Base-by-base conservation (phyloP, 1,284 basidiomycete genomes). In the Naganishia cerealis region DNA sequence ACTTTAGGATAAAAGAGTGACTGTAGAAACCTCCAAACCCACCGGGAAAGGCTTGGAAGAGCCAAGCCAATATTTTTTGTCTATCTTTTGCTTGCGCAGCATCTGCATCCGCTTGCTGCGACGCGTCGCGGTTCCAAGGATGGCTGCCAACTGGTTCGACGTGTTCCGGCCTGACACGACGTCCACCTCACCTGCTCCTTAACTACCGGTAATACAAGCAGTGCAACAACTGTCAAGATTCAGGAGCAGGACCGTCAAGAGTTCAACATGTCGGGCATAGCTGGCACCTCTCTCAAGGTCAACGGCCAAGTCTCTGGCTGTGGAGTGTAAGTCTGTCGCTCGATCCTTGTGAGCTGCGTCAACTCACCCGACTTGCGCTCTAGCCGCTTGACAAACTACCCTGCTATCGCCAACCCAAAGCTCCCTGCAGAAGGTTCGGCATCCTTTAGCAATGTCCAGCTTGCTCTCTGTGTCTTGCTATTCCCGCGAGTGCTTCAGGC, bases 361-460 rank as follows among this genome's bases (percentile, higher is more conserved):
- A 36, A n/a, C 43, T 61, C 43, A 54, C 13, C 21, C 18, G 24
- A 24, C 29, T 36, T 55, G 21, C 38, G n/a, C 29, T 16, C 9
- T 48, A 67, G 67, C 40, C 54, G 56, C 65, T 76, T 76, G 57
- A 76, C 77, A 52, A 72, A 74, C 69, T 75, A 72, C 67, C 67
- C 75, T n/a, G 76, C 78, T 13, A 78, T 83, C 66, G 78, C 81
- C 57, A 94, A 94, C 75, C 87, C 92, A 8, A 91, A 92, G 43
- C 84, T 93, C 69, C 89, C 94, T 56, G 90, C 88, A 2, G 94
- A 96, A 82, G 92, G 93, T 65, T 91, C 89, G 73, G 89, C 88
- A 71, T 83, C 87, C 65, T 94, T 94, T 84, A 88, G 83, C 79
- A 94, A 94, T 77, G 73, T 81, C 70, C 90, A 94, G 71, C 87